These are phyloP conservation scores for Aureobasidium sp. DNA, from an alignment of 2,329 filamentous ascomycete genomes.

Conservation along the genomic window DNA sequence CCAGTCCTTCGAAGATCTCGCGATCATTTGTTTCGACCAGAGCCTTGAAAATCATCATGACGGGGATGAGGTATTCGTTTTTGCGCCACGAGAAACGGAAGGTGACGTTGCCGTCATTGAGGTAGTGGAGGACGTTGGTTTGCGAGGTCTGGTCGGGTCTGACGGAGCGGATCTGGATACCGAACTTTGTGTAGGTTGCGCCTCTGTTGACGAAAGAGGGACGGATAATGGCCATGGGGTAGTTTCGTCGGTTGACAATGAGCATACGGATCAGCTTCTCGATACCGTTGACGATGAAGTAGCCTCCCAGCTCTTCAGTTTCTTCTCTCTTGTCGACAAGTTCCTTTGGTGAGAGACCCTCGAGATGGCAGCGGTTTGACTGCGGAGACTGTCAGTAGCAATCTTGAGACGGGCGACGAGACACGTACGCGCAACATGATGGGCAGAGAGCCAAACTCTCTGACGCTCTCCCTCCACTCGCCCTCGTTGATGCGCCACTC, in stretches of 20 bases:
- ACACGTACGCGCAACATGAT: slow-evolving; percentile 78
- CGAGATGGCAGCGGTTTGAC: slow-evolving; percentile 86
- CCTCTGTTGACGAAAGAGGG: slow-evolving; percentile 86
- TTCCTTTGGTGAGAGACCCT: slow-evolving; percentile 73
- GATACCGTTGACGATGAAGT: slow-evolving; percentile 95
- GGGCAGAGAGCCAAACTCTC: slow-evolving; percentile 82
- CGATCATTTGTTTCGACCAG: slow-evolving; percentile 92
- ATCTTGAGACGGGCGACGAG: slow-evolving; percentile 1
- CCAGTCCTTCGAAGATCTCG: slow-evolving; percentile 90
- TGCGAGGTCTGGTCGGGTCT: slow-evolving; percentile 97
- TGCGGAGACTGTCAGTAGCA: slow-evolving; percentile 32
- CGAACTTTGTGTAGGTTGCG: slow-evolving; percentile 77
- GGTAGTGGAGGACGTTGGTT: slow-evolving; percentile 93
- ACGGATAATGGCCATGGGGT: slow-evolving; percentile 87
- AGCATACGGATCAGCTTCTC: slow-evolving; percentile 94
- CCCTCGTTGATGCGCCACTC: slow-evolving; percentile 84
- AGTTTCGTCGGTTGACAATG: slow-evolving; percentile 84
- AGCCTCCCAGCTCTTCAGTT: slow-evolving; percentile 90
- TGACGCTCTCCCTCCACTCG: slow-evolving; percentile 71
- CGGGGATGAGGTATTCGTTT: slow-evolving; percentile 90
- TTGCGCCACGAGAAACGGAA: slow-evolving; percentile 98
- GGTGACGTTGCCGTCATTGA: slow-evolving; percentile 91
- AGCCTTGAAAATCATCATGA: slow-evolving; percentile 95
- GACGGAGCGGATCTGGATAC: slow-evolving; percentile 85
- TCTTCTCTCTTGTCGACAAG: slow-evolving; percentile 88